Percentiles rank a stretch among this genome's conserved stretches.
Evolutionary conservation across 2,329 filamentous ascomycete genomes (phyloP).

Genomic region (Plectosphaerella plurivora): DNA sequence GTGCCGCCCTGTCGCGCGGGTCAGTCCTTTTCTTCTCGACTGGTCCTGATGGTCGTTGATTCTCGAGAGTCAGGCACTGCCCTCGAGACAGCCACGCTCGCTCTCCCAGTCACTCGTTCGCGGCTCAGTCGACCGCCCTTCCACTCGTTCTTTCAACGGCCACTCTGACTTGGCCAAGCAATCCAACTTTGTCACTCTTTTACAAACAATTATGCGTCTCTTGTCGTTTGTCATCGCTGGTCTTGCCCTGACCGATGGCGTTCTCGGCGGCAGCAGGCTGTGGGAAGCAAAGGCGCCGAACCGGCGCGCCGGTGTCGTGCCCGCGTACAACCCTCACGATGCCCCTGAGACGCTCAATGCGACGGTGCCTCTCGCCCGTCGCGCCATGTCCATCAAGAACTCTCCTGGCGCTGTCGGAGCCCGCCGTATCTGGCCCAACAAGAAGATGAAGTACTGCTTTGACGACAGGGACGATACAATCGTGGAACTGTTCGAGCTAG

Average conservation of each 20-base stretch:
- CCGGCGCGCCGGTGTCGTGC: constrained; percentile 15
- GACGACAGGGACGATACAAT: neutral
- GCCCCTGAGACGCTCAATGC: neutral
- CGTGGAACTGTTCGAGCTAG: neutral
- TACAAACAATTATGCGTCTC: neutral
- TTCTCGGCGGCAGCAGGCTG: constrained; percentile 19
- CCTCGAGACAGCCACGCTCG: neutral
- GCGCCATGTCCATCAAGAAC: neutral
- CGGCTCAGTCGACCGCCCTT: no score
- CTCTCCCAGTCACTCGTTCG: neutral
- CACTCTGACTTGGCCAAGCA: neutral
- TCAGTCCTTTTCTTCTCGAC: neutral
- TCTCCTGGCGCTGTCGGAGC: neutral
- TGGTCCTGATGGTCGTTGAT: neutral
- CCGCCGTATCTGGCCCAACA: constrained; percentile 11
- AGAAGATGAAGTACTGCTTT: constrained; percentile 13
- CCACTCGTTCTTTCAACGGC: neutral
- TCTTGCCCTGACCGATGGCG: constrained; percentile 10
- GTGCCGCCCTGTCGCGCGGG: neutral
- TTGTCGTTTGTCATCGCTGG: neutral
- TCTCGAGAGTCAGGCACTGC: neutral
- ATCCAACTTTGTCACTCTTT: neutral
- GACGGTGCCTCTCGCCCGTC: neutral
- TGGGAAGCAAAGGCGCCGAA: constrained; percentile 16
- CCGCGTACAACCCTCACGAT: constrained; percentile 1